phyloP scores from a whole-genome alignment of 352 stramenopile genomes.

The Phytopythium mirpurense region DNA sequence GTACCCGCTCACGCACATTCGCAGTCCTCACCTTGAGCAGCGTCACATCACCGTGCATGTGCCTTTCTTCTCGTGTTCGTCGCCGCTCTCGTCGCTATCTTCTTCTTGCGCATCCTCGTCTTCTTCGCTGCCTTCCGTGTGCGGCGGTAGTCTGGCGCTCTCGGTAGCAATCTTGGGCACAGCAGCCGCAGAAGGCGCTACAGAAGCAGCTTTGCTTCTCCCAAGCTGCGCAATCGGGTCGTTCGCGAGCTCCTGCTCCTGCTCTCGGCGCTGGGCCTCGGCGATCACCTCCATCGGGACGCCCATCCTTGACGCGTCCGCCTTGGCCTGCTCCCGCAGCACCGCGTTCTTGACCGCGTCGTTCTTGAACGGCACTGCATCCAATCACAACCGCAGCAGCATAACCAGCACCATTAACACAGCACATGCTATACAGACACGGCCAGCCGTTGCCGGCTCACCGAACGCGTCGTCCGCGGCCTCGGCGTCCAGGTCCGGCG shows the following conservation, averaged over 20 bases:
- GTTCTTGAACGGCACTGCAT: conserved; percentile 76
- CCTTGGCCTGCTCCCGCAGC: conserved; percentile 67
- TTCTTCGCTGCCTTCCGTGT: neutral
- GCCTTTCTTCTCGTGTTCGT: conserved; percentile 2
- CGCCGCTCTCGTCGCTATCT: neutral
- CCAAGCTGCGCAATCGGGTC: conserved; percentile 27
- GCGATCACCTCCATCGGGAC: conserved; percentile 56
- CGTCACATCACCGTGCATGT: conserved; percentile 2
- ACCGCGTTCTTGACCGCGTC: conserved; percentile 78
- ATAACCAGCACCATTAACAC: neutral
- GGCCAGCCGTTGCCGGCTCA: conserved; percentile 9
- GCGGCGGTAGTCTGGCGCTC: neutral
- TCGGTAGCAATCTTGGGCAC: neutral
- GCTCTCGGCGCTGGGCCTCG: conserved; percentile 30
- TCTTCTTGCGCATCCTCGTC: neutral
- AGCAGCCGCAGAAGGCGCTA: neutral
- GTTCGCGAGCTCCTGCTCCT: conserved; percentile 24
- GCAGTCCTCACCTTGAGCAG: neutral
- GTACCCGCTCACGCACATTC: too few relatives aligned
- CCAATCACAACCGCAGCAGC: conserved; percentile 2
- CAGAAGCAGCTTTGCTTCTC: neutral
- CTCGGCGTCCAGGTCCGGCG: conserved; percentile 56
- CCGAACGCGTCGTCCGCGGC: conserved; percentile 54
- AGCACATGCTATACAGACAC: neutral
- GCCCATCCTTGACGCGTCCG: conserved; percentile 64